Evolutionary conservation across 2,329 filamentous ascomycete genomes (phyloP).

Genomic region (Fusarium buxicola): DNA sequence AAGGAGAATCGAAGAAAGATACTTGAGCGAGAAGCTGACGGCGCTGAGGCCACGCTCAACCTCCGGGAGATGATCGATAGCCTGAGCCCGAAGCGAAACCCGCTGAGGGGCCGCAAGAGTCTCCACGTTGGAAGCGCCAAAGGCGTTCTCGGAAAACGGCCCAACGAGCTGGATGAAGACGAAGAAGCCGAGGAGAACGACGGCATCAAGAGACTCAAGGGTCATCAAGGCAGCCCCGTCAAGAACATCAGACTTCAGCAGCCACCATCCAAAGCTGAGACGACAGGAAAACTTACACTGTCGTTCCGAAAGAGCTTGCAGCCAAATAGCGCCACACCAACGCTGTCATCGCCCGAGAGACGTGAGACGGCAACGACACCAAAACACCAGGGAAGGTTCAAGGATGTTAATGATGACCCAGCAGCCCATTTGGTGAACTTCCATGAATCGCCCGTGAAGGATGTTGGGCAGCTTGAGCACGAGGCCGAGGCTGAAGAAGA

Average conservation of each 20-base stretch:
- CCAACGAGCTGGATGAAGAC: slow-evolving; percentile 72
- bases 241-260: slow-evolving; percentile 79
- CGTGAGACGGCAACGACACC: slow-evolving; percentile 64
- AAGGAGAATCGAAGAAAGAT: slow-evolving; percentile 70
- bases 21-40: slow-evolving; percentile 62
- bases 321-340: slow-evolving; percentile 57
- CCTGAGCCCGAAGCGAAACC: slow-evolving; percentile 79
- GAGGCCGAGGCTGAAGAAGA: slow-evolving; percentile 65
- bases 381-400: slow-evolving; percentile 66
- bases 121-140: slow-evolving; percentile 79
- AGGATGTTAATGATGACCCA: slow-evolving; percentile 62
- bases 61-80: slow-evolving; percentile 82
- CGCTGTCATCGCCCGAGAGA: slow-evolving; percentile 62
- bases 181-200: slow-evolving; percentile 70
- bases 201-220: slow-evolving; percentile 76
- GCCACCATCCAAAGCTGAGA: slow-evolving; percentile 75
- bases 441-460: slow-evolving; percentile 54
- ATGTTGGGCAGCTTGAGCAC: slow-evolving; percentile 57
- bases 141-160: slow-evolving; percentile 80
- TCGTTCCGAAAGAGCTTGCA: slow-evolving; percentile 62
- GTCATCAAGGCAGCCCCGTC: slow-evolving; percentile 79
- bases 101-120: slow-evolving; percentile 76
- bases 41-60: slow-evolving; percentile 69
- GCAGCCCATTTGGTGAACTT: slow-evolving; percentile 59
- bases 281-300: slow-evolving; percentile 68